Evolutionary conservation across 1,284 basidiomycete genomes (phyloP), one percentile per base, ranked within the genome.

Genomic region (Papiliotrema fonsecae): DNA sequence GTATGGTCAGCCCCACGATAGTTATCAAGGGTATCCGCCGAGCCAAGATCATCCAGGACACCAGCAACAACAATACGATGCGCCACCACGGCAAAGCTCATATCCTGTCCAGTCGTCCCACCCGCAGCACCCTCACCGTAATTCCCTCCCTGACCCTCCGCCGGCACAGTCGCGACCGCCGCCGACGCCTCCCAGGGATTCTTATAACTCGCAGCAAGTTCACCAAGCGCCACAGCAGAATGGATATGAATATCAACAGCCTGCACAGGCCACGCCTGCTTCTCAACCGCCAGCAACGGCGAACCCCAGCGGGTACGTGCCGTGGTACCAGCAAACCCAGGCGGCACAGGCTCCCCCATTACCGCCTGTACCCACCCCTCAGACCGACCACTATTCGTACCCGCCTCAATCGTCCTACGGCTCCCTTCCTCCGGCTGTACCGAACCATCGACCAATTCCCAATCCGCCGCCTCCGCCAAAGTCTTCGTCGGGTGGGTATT

Each of bases 281-380:
- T 35, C 45, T 21, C 49, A 48, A 11, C 28, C n/a, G 10, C 41
- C 49, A 19, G 28, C 47, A 32, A 48, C 48, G 35, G 57, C 51
- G 13, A 51, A 36, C 21, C 44, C 56, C 2, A 54, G 58, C 21
- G 55, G 58, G 2, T 69, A 69, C 38, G 67, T 70, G 3, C 69
- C 69, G 0, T 72, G 69, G 69, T 63, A 67, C 48, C 66, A 67
- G 55, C 69, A 72, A 50, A 70, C 68, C 1, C 64, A 64, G 30
- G 38, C 62, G 14, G n/a, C 42, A 25, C 22, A 42, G 22, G 4
- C 36, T 16, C 31, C 42, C 10, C 52, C 28, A 32, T 32, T 16
- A 24, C 4, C 40, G 48, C 24, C 44, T 40, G n/a, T 46, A 31
- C 7, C 51, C 39, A 26, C 40, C 36, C 25, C 36, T n/a, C 28